Evolutionary conservation across 805 yeast species (phyloP).

Genomic region (Monosporozyma aquatica): DNA sequence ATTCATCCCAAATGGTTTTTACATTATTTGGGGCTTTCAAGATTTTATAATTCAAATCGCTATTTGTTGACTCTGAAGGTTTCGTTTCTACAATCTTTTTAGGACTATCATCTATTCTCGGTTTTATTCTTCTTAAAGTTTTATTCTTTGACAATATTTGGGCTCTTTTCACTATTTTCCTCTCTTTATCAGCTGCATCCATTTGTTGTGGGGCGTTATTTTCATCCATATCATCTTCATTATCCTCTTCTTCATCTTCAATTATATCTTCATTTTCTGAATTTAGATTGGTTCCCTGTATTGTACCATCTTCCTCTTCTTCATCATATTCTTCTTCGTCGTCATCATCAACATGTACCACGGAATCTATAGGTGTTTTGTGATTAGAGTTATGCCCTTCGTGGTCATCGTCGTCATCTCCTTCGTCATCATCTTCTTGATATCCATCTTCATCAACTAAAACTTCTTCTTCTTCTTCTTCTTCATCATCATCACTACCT

Average conservation of each 20-base stretch:
- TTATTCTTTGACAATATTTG: background rate
- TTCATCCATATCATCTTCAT: constrained; percentile 7
- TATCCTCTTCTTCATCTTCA: constrained; percentile 7
- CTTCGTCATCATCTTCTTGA: constrained; percentile 15
- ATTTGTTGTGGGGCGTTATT: constrained; percentile 8
- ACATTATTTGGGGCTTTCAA: constrained; percentile 30
- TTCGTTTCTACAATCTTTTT: constrained; percentile 1
- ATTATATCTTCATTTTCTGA: background rate
- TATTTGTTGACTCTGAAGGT: background rate
- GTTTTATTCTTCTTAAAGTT: background rate
- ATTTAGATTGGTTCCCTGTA: background rate
- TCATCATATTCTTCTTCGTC: constrained; percentile 5
- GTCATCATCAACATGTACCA: constrained; percentile 2
- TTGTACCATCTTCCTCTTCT: constrained; percentile 1
- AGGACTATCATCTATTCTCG: background rate
- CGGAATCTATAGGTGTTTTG: constrained; percentile 2
- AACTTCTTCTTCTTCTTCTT: too few relatives aligned
- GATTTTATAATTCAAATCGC: constrained; percentile 21
- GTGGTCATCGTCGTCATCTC: constrained; percentile 6
- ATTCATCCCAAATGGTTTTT: constrained; percentile 33
- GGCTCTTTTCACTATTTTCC: constrained; percentile 3
- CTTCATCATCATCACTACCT: background rate
- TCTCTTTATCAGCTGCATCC: background rate
- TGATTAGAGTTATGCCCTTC: background rate
- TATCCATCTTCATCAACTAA: constrained; percentile 13